A percentile compares a stretch with the other conserved stretches of the same genome.
Conservation (phyloP, 1,284 basidiomycete genomes). For the Austroboletus novae-zelandiae region DNA sequence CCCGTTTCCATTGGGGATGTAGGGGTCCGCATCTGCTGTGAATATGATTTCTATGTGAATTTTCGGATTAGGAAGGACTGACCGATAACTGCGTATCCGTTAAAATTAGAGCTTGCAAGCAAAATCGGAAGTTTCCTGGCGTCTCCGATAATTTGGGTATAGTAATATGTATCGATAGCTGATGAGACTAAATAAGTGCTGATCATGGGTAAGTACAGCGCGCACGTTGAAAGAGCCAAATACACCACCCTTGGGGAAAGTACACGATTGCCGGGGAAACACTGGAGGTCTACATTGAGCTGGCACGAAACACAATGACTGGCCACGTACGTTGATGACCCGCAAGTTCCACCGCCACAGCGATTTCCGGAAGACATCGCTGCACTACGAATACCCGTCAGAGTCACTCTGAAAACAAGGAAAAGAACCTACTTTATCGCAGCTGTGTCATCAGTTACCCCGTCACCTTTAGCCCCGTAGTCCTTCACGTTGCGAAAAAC, state of each 20-base stretch:
- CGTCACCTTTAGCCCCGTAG: conserved; percentile 31
- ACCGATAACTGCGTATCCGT: conserved; percentile 55
- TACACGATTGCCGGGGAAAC: conserved; percentile 32
- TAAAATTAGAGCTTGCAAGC: conserved; percentile 43
- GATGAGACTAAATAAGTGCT: conserved; percentile 48
- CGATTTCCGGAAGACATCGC: conserved; percentile 28
- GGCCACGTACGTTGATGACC: conserved; percentile 22
- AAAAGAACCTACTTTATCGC: conserved; percentile 23
- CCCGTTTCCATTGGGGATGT: no score
- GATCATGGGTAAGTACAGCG: conserved; percentile 1
- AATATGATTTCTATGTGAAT: conserved; percentile 31
- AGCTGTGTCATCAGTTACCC: conserved; percentile 29
- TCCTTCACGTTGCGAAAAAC: conserved; percentile 51
- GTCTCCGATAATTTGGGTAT: conserved; percentile 50
- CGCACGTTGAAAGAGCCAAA: neutral
- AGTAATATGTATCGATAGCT: conserved; percentile 50
- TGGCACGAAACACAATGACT: neutral
- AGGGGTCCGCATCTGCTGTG: conserved; percentile 30
- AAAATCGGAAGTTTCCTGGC: conserved; percentile 47
- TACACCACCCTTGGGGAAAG: conserved; percentile 24
- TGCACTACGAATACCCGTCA: conserved; percentile 13
- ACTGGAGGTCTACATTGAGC: conserved; percentile 11
- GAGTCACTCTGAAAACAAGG: neutral
- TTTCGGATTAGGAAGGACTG: conserved; percentile 7
- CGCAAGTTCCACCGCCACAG: conserved; percentile 14